Evolutionary conservation across 2,329 filamentous ascomycete species (phyloP), one percentile per base, ranked within the genome.

Genomic region (Fonsecaea monophora): DNA sequence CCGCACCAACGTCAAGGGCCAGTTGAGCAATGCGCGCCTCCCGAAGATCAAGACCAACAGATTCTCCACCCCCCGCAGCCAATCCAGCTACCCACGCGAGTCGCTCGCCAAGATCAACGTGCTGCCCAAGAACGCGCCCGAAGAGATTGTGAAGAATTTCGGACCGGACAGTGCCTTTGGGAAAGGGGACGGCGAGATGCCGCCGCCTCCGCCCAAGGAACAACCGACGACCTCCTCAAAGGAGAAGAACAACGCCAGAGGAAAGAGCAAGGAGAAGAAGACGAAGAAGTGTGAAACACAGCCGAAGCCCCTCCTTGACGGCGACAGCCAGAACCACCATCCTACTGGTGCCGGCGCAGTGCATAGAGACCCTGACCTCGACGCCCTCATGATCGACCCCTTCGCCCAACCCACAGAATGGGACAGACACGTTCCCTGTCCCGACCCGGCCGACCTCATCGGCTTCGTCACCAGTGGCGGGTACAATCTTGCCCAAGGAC

Each of bases 381-480:
- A 34, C 8, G 8, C 37, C 48, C 32, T 30, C 18, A 9, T 63
- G 35, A 37, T 65, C 50, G 40, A 60, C 48, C 62, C 57, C 18
- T 30, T 64, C 60, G 40, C 58, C 32, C 53, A 59, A n/a, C 48
- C 59, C 12, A 37, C 60, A 12, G 59, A 70, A 34, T 71, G 70
- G 70, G 58, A 67, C 7, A 70, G 75, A 72, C 59, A 78, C 75
- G 75, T 81, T 4, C 78, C 88, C 0, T 87, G 93, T n/a, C 94
- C 94, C 0, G 83, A 84, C 9, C 88, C 88, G 68, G 83, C 86
- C 25, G 91, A 97, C 76, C 82, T 98, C 12, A 86, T 98, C 59
- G 95, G 95, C 0, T 99, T 96, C 76, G 89, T 97, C 30, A 97
- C 93, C 1, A 90, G 90, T 0, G 95, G 94, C 0, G 90, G 91